Evolutionary conservation across 495 filamentous ascomycete genomes (phyloP), one percentile per base, ranked within the genome.

Genomic region (Tricharina praecox): DNA sequence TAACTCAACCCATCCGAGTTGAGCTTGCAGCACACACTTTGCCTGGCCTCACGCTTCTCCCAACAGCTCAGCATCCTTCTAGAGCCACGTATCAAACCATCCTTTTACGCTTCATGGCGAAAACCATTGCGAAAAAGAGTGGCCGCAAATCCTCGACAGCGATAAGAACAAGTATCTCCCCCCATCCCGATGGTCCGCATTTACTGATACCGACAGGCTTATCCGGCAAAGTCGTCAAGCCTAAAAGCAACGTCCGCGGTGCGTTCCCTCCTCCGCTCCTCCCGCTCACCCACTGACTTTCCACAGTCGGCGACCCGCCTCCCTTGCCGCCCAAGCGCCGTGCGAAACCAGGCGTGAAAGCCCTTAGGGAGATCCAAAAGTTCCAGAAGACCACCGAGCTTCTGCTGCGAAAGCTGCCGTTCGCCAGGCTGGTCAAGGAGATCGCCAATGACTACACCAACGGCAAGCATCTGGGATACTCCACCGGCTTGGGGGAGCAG

Each of bases 271-370:
- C 28, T 13, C 28, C 28, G 7, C 28, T 32, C 13, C 28, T 32
- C 28, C 28, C 13, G 7, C n/a, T n/a, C n/a, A n/a, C 28, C 28
- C 13, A 32, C 28, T 32, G 13, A 32, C 28, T 13, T 32, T 13
- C 7, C 28, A 42, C 50, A 40, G 37, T 19, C 37, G 37, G 37
- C 20, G 37, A 40, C 18, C 37, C 37, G 10, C 10, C 37, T 9
- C 37, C 37, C n/a, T 16, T n/a, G n/a, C n/a, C n/a, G n/a, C 37
- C 15, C 11, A 18, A 15, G n/a, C 80, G 79, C 63, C 72, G 64
- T 44, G 94, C 88, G 63, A 79, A 70, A 48, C 77, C 78, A 3
- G 79, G 79, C 38, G 80, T 76, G 2, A 63, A 76, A 5, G 79
- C 79, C 1, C 63, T 83, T 3, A 68, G 70, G 48, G 78, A 83